A percentile compares a stretch with the other conserved stretches of the same genome.
Evolutionary conservation across 1,284 basidiomycete genomes (phyloP).

Genomic region (Naganishia sp.): DNA sequence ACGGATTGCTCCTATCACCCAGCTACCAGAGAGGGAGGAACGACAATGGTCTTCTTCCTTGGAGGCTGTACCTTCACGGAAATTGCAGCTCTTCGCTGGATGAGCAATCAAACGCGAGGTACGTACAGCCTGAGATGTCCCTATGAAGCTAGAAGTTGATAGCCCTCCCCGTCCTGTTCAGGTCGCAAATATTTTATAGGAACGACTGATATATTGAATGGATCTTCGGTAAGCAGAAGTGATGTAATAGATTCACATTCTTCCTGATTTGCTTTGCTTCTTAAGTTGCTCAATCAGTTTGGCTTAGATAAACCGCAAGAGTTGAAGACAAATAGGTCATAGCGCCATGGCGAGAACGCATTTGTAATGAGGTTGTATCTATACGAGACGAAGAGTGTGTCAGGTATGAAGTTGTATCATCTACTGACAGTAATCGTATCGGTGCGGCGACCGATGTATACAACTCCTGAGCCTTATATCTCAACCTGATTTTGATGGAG

Average conservation of each 20-base stretch:
- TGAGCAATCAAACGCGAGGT: slow-evolving; percentile 78
- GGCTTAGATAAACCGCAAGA: slow-evolving; percentile 1
- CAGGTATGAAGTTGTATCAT: too few species aligned
- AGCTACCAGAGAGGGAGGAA: slow-evolving; percentile 60
- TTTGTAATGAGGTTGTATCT: neutral
- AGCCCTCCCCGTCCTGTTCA: slow-evolving; percentile 43
- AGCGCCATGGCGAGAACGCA: too few species aligned
- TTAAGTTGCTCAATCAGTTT: slow-evolving; percentile 1
- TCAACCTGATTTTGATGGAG: slow-evolving; percentile 1
- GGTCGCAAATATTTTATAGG: slow-evolving; percentile 82
- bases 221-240: slow-evolving; percentile 45
- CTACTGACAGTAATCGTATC: too few species aligned
- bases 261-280: neutral
- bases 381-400: too few species aligned
- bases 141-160: neutral
- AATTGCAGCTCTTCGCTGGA: slow-evolving; percentile 90
- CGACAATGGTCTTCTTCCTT: slow-evolving; percentile 95
- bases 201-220: slow-evolving; percentile 83
- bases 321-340: neutral
- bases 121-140: slow-evolving; percentile 36
- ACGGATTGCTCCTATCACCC: slow-evolving; percentile 41
- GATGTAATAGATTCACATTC: neutral
- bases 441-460: too few species aligned
- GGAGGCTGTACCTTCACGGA: slow-evolving; percentile 98
- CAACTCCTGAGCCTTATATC: too few species aligned